Conservation (phyloP, 306 rosid genomes). For the Citrullus amarus region DNA sequence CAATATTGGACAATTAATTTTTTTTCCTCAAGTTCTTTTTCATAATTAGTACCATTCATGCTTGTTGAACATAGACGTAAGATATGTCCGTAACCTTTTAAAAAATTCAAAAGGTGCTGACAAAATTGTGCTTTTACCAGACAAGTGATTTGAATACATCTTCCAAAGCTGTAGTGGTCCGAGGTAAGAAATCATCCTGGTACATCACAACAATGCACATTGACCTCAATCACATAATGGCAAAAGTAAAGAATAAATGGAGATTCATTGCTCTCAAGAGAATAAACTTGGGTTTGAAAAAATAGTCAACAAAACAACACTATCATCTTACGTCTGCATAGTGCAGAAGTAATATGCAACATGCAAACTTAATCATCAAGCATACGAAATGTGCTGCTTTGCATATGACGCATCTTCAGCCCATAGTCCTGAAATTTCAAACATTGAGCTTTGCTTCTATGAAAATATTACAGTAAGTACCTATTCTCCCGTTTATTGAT, state of each 20-base stretch:
- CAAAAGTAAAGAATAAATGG: not conserved
- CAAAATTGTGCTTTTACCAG: constrained; percentile 46
- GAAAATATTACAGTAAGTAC: not conserved
- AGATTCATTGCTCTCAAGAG: not conserved
- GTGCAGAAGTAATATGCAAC: not conserved
- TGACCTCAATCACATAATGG: not conserved
- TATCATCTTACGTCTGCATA: not conserved
- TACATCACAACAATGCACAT: constrained; percentile 12
- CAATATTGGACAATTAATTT: not conserved
- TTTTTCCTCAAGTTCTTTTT: not conserved
- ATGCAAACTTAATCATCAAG: not conserved
- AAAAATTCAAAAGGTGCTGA: not conserved
- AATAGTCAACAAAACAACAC: not conserved
- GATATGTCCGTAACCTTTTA: not conserved
- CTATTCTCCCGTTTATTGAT: not conserved
- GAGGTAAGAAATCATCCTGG: constrained; percentile 94
- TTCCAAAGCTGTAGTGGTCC: constrained; percentile 66
- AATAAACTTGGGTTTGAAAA: not conserved
- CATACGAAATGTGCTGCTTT: not conserved
- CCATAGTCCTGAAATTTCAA: not conserved
- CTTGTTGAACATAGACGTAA: constrained; percentile 6
- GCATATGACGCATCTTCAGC: not conserved
- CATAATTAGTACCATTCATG: not conserved
- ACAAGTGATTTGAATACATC: constrained; percentile 59
- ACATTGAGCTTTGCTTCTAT: not conserved